Evolutionary conservation across 805 yeast species (phyloP).

Genomic region (Metschnikowia cerradonensis): DNA sequence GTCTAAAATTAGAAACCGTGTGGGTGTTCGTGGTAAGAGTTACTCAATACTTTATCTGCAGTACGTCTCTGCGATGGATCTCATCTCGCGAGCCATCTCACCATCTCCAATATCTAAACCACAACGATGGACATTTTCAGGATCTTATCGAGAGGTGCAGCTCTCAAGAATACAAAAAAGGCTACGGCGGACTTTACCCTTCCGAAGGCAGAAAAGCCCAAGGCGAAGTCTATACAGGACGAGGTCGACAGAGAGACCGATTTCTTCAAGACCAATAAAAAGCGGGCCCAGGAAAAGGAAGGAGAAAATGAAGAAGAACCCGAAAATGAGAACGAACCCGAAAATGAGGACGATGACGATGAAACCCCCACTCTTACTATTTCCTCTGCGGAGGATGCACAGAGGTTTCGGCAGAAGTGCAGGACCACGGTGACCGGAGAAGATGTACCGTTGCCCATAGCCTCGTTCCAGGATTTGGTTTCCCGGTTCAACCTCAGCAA

Average conservation of each 20-base stretch:
- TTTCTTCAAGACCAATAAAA: conserved; percentile 53
- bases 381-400: conserved; percentile 51
- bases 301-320: neutral
- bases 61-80: neutral
- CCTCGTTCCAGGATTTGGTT: conserved; percentile 78
- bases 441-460: conserved; percentile 88
- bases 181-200: conserved; percentile 40
- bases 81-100: neutral
- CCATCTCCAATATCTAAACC: neutral
- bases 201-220: conserved; percentile 19
- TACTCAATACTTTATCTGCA: too few relatives aligned
- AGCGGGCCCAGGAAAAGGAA: neutral
- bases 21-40: too few relatives aligned
- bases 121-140: conserved; percentile 78
- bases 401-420: conserved; percentile 52
- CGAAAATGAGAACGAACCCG: conserved; percentile 22
- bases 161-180: conserved; percentile 55
- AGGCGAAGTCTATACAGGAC: conserved; percentile 35
- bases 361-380: conserved; percentile 42
- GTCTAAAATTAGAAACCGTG: too few relatives aligned
- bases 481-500: conserved; percentile 63
- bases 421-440: conserved; percentile 73
- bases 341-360: conserved; percentile 1
- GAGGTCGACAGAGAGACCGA: conserved; percentile 73
- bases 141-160: conserved; percentile 82